Evolutionary conservation across 257 asterid species (phyloP).

Genomic region (Jacaranda copaia): DNA sequence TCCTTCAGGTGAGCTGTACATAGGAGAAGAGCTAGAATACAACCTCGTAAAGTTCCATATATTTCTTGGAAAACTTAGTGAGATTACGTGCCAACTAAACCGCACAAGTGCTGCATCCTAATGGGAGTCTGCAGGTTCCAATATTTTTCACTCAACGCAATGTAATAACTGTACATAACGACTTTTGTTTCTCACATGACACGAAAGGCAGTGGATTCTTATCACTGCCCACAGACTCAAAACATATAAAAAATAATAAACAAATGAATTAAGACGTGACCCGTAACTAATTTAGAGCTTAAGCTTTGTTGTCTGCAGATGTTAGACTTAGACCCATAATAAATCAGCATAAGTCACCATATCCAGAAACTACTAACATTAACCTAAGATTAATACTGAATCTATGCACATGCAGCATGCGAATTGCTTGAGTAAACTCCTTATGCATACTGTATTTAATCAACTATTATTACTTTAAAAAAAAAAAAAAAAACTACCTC

Average conservation of each 20-base stretch:
- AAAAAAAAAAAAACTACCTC: slow-evolving; percentile 30
- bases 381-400: slow-evolving; percentile 31
- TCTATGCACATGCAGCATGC: slow-evolving; percentile 31
- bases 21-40: neutral
- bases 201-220: slow-evolving; percentile 33
- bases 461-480: slow-evolving; percentile 36
- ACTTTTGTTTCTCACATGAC: slow-evolving; percentile 9
- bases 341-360: neutral
- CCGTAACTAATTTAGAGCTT: neutral
- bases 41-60: neutral
- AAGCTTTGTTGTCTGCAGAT: neutral
- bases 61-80: slow-evolving; percentile 23
- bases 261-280: slow-evolving; percentile 17
- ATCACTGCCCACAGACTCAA: slow-evolving; percentile 31
- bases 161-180: slow-evolving; percentile 15
- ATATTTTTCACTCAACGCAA: slow-evolving; percentile 22
- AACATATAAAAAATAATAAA: slow-evolving; percentile 18
- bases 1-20: neutral
- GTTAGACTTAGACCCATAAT: slow-evolving; percentile 25
- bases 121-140: slow-evolving; percentile 18
- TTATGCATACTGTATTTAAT: slow-evolving; percentile 15
- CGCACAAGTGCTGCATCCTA: slow-evolving; percentile 18
- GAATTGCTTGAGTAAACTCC: neutral
- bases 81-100: slow-evolving; percentile 29
- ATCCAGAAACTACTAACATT: neutral